A percentile compares a stretch with the other conserved stretches of the same genome.
These are phyloP conservation scores for Lepiota brunneoincarnata DNA, from an alignment of 768 basidiomycete genomes.

Conservation along the genomic window DNA sequence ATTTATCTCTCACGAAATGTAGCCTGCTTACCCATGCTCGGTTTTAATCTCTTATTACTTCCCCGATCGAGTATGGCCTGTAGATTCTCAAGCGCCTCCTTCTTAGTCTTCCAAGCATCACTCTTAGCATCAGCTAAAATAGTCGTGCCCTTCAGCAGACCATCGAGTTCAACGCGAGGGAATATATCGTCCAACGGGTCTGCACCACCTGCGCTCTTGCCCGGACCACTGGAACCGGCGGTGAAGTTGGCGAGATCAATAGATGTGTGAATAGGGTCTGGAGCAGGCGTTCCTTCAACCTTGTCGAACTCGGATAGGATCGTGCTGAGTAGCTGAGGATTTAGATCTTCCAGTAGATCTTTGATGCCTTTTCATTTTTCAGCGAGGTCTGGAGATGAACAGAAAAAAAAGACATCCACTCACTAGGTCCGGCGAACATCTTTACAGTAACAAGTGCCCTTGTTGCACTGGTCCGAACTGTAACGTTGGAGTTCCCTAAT, in stretches of 20 bases:
- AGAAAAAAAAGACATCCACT: constrained; percentile 12
- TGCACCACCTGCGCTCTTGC: constrained; percentile 33
- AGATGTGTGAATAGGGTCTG: constrained; percentile 76
- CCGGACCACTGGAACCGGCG: constrained; percentile 38
- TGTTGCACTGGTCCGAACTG: constrained; percentile 91
- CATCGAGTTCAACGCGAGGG: constrained; percentile 91
- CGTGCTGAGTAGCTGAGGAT: constrained; percentile 88
- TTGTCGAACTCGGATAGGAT: constrained; percentile 94
- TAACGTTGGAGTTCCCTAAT: constrained; percentile 90
- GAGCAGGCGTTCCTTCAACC: constrained; percentile 71
- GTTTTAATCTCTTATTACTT: constrained; percentile 88
- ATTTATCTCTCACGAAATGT: constrained; percentile 4
- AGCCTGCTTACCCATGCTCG: constrained; percentile 68
- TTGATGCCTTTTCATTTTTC: constrained; percentile 68
- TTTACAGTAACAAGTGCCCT: constrained; percentile 89
- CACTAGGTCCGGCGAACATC: constrained; percentile 88
- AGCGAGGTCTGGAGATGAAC: background rate
- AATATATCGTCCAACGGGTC: constrained; percentile 94
- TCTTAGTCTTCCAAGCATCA: constrained; percentile 96
- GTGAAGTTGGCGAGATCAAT: constrained; percentile 64
- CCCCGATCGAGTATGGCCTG: constrained; percentile 87
- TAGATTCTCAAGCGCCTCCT: constrained; percentile 87
- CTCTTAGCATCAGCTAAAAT: constrained; percentile 84
- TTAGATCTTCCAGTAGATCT: constrained; percentile 90
- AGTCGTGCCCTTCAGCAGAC: constrained; percentile 77